These are phyloP conservation scores for Yarrowia sp. DNA, from an alignment of 805 yeast genomes.

Conservation along the genomic window DNA sequence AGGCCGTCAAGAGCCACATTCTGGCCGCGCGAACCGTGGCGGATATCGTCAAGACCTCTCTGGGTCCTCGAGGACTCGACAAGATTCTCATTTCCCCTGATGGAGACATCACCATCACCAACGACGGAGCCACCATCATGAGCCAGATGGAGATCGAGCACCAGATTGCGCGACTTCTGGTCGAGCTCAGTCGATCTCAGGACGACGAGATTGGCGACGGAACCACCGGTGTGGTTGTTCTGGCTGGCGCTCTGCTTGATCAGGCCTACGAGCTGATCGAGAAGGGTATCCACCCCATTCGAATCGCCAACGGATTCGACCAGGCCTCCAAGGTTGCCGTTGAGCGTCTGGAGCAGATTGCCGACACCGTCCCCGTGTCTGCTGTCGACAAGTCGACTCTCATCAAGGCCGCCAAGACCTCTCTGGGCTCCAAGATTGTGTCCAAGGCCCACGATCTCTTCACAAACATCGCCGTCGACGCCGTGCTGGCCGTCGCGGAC, in stretches of 20 bases:
- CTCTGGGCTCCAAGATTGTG: slow-evolving; percentile 93
- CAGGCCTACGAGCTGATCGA: slow-evolving; percentile 94
- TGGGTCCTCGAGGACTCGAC: slow-evolving; percentile 99
- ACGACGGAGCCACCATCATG: slow-evolving; percentile 97
- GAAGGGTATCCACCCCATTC: slow-evolving; percentile 96
- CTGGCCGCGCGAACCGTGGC: slow-evolving; percentile 95
- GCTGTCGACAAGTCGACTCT: slow-evolving; percentile 60
- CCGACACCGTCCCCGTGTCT: slow-evolving; percentile 67
- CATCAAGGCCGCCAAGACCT: slow-evolving; percentile 90
- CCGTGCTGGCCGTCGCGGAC: slow-evolving; percentile 91
- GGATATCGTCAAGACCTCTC: slow-evolving; percentile 85
- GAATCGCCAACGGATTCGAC: slow-evolving; percentile 96
- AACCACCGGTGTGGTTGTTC: slow-evolving; percentile 97
- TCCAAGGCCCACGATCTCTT: slow-evolving; percentile 92
- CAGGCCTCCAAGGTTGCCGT: slow-evolving; percentile 95
- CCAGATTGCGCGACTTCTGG: slow-evolving; percentile 94
- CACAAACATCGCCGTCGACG: slow-evolving; percentile 97
- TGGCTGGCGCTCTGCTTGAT: slow-evolving; percentile 92
- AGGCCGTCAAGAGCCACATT: slow-evolving; percentile 83
- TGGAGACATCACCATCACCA: slow-evolving; percentile 97
- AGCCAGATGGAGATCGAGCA: slow-evolving; percentile 95
- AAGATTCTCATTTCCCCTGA: slow-evolving; percentile 94
- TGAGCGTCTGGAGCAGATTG: slow-evolving; percentile 71
- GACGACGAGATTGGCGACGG: slow-evolving; percentile 99
- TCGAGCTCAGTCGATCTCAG: slow-evolving; percentile 91